Conservation (phyloP, 2,329 filamentous ascomycete species). For the Nemania serpens region DNA sequence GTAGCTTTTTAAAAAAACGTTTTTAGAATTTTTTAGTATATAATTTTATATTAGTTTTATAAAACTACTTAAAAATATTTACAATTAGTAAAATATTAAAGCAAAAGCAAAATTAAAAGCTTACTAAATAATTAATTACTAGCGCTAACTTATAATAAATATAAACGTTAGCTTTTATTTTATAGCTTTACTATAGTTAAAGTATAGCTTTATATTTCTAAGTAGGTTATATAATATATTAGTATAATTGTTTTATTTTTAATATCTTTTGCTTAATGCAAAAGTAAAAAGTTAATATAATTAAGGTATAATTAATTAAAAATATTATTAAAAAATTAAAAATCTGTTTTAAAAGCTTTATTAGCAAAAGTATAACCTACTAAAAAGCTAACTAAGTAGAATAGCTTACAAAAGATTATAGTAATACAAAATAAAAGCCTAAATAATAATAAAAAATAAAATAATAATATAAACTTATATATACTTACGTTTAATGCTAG, state of each 20-base stretch:
- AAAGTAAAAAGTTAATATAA: neutral
- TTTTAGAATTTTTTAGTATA: neutral
- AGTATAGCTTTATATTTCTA: neutral
- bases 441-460: neutral
- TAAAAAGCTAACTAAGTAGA: neutral
- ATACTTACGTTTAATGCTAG: neutral
- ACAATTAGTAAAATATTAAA: neutral
- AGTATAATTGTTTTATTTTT: neutral
- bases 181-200: neutral
- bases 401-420: neutral
- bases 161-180: neutral
- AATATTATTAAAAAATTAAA: neutral
- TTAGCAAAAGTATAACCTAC: neutral
- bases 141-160: neutral
- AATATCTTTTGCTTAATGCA: neutral
- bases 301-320: too few species aligned
- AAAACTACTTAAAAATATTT: neutral
- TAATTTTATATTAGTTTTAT: neutral
- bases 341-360: neutral
- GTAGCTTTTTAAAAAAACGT: neutral
- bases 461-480: neutral
- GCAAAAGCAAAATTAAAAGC: neutral
- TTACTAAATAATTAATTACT: neutral
- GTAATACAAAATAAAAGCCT: neutral
- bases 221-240: neutral